phyloP scores from a whole-genome alignment of 2,329 filamentous ascomycete species.

The Sordariomycetes sp. region DNA sequence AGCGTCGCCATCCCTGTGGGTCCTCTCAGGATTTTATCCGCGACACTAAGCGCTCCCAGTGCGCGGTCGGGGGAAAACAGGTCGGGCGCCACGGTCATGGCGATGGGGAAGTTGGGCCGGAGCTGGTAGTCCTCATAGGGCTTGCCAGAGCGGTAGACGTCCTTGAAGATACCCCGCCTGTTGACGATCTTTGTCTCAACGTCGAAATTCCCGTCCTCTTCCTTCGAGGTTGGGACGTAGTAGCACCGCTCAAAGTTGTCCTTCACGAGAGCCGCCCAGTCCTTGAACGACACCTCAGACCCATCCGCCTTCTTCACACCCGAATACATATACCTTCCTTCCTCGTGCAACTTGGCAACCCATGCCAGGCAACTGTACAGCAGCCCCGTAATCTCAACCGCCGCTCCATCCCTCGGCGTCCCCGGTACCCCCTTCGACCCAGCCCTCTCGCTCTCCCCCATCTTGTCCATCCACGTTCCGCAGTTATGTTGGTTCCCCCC shows the following conservation, averaged over 20 bases:
- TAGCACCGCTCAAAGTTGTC: slow-evolving; percentile 85
- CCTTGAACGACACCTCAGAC: slow-evolving; percentile 49
- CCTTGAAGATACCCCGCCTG: slow-evolving; percentile 94
- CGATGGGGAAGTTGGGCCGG: slow-evolving; percentile 84
- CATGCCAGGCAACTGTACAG: slow-evolving; percentile 81
- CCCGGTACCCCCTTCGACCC: slow-evolving; percentile 87
- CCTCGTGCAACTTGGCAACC: slow-evolving; percentile 53
- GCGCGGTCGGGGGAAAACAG: slow-evolving; percentile 74
- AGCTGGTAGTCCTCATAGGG: slow-evolving; percentile 97
- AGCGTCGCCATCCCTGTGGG: slow-evolving; percentile 93
- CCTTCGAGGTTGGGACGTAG: slow-evolving; percentile 60
- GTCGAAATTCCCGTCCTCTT: slow-evolving; percentile 65
- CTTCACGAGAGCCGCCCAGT: slow-evolving; percentile 73
- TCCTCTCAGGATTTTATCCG: slow-evolving; percentile 68
- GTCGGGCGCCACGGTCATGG: slow-evolving; percentile 85
- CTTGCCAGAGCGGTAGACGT: slow-evolving; percentile 85
- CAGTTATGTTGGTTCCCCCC: slow-evolving; percentile 92
- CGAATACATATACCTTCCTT: slow-evolving; percentile 59
- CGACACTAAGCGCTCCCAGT: slow-evolving; percentile 63
- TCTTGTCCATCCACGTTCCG: slow-evolving; percentile 99
- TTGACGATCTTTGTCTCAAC: slow-evolving; percentile 71
- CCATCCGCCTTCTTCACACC: slow-evolving; percentile 57
- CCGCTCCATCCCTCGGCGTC: slow-evolving; percentile 91
- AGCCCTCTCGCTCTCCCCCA: slow-evolving; percentile 92
- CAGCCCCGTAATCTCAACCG: slow-evolving; percentile 88